Evolutionary conservation across 345 rosid genomes (phyloP), one percentile per base, ranked within the genome.

Genomic region (Moricandia moricandioides): DNA sequence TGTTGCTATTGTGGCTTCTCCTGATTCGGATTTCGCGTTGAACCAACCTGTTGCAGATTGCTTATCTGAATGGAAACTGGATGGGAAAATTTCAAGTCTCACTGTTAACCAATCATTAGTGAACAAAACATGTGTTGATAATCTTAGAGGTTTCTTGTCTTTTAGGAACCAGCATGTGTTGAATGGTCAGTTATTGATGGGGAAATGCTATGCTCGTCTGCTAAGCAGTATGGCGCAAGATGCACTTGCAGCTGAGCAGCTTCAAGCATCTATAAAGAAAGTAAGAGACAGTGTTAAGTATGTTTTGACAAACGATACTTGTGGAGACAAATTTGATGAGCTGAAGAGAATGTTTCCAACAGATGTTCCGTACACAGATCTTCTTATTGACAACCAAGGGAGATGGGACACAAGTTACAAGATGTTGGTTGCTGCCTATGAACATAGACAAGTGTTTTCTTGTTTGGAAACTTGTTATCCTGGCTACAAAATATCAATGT

Each of bases 371-470:
- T 85, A 84, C 29, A 85, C 76, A 75, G 80, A 69, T 70, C 87
- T 91, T 26, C 74, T 73, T 24, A 75, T 91, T 21, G 97, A 89
- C 65, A 86, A 87, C 55, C 83, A 65, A 79, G 78, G 82, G 69
- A 85, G 83, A 62, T 91, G 97, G 97, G 86, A 88, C 83, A 88
- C 93, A 5, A 88, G 90, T 6, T 89, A 85, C 79, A 86, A 85
- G 55, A 91, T 89, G 96, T 78, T 91, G 70, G 71, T 85, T 31
- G 88, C 90, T 74, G 96, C 88, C 54, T 89, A 81, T 1, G 96
- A 92, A 79, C 78, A 88, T 43, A 89, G 76, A 80, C 89, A 87
- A 84, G 90, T 92, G 33, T 92, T 95, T 82, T 78, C 89, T 67
- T 84, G 88, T 81, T 82, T 95, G 82, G 92, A 92, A 63, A 79